A percentile compares a stretch with the other conserved stretches of the same genome.
These are phyloP conservation scores for Starmerella ratchasimensis DNA, from an alignment of 805 yeast genomes.

Conservation along the genomic window DNA sequence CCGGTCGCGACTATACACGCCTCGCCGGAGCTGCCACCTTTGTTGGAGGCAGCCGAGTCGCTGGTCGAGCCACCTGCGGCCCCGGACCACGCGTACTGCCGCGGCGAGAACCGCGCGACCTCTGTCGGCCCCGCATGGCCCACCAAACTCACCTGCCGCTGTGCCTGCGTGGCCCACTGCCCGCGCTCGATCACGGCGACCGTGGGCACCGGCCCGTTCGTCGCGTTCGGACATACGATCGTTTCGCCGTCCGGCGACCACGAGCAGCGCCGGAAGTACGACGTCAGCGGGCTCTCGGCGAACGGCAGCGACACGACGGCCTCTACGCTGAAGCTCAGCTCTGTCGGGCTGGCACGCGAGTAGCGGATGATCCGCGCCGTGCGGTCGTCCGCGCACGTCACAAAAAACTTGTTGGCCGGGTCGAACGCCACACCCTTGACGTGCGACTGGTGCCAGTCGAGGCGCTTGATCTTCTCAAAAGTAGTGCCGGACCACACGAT, in stretches of 20 bases:
- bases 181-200: slow-evolving; percentile 51
- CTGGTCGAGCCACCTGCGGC: no score
- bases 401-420: slow-evolving; percentile 95
- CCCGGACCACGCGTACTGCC: slow-evolving; percentile 28
- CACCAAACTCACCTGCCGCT: slow-evolving; percentile 43
- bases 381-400: slow-evolving; percentile 92
- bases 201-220: slow-evolving; percentile 51
- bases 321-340: slow-evolving; percentile 75
- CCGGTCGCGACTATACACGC: slow-evolving; percentile 83
- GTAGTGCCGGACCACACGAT: slow-evolving; percentile 90
- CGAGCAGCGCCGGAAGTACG: slow-evolving; percentile 62
- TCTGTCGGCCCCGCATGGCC: slow-evolving; percentile 63
- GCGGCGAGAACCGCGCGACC: slow-evolving; percentile 43
- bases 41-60: slow-evolving; percentile 1
- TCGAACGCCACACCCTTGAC: slow-evolving; percentile 96
- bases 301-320: slow-evolving; percentile 75
- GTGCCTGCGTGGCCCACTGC: slow-evolving; percentile 35
- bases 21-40: slow-evolving; percentile 8
- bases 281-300: slow-evolving; percentile 74
- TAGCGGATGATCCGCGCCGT: slow-evolving; percentile 79
- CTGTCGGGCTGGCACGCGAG: slow-evolving; percentile 51
- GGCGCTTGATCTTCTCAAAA: slow-evolving; percentile 75
- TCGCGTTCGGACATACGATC: slow-evolving; percentile 55
- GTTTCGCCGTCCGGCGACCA: slow-evolving; percentile 71
- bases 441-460: slow-evolving; percentile 86